Conservation (phyloP, 139 green algal genomes). For the Chlamydomonas urium region DNA sequence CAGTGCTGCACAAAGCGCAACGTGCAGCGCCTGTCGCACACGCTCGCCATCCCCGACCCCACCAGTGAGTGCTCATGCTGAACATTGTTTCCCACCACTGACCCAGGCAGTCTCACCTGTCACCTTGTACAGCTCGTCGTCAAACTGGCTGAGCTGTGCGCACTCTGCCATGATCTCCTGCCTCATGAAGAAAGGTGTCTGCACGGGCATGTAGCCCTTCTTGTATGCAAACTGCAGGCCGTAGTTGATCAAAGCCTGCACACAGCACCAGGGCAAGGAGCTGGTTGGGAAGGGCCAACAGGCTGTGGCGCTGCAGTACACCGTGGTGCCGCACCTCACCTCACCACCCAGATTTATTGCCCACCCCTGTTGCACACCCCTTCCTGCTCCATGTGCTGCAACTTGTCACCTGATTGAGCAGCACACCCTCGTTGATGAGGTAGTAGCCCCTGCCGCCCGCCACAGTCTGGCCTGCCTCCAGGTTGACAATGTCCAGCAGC, state of each 20-base stretch:
- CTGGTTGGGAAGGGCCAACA: too few relatives aligned
- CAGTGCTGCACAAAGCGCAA: too few relatives aligned
- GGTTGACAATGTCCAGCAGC: conserved; percentile 66
- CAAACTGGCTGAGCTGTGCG: conserved; percentile 97
- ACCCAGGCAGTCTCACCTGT: conserved; percentile 44
- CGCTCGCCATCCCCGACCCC: too few relatives aligned
- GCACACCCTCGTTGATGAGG: conserved; percentile 82
- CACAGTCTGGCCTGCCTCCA: conserved; percentile 77
- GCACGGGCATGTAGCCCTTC: conserved; percentile 76
- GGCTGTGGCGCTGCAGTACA: too few relatives aligned
- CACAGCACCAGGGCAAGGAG: too few relatives aligned
- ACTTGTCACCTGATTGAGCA: conserved; percentile 93
- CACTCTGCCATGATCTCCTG: conserved; percentile 96
- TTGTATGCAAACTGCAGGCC: conserved; percentile 71
- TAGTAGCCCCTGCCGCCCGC: conserved; percentile 90
- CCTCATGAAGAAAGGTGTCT: conserved; percentile 88
- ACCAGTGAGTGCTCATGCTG: too few relatives aligned
- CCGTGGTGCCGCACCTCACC: too few relatives aligned
- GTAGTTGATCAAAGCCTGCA: conserved; percentile 47
- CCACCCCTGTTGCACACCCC: too few relatives aligned
- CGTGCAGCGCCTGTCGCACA: too few relatives aligned
- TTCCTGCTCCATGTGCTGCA: too few relatives aligned
- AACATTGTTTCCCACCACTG: too few relatives aligned
- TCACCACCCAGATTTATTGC: too few relatives aligned
- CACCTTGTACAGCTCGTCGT: conserved; percentile 97